These are phyloP conservation scores for Colletotrichum sp. DNA, from an alignment of 2,329 filamentous ascomycete species.

Conservation along the genomic window DNA sequence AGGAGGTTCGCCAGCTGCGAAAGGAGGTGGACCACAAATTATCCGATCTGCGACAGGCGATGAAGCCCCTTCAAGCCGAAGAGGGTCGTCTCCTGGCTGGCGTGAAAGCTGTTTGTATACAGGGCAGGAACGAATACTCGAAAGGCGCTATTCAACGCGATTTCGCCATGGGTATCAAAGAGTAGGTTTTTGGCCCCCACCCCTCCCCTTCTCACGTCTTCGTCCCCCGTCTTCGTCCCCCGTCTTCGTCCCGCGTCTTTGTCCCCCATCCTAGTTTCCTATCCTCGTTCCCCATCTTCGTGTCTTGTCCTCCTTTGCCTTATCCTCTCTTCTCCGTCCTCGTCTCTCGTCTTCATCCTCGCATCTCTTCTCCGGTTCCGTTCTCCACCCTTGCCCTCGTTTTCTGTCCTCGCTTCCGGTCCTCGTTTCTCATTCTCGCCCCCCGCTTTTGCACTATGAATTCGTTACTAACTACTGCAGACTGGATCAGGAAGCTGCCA, in stretches of 20 bases:
- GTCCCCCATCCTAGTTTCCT: too few species aligned
- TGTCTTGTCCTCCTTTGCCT: too few species aligned
- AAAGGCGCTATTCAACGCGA: constrained; percentile 24
- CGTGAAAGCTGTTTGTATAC: constrained; percentile 46
- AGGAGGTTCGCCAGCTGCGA: constrained; percentile 19
- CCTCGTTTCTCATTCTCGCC: neutral
- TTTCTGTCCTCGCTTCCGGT: neutral
- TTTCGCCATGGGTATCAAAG: constrained; percentile 41
- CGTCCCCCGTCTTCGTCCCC: too few species aligned
- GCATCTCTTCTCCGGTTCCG: too few species aligned
- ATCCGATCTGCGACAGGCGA: neutral
- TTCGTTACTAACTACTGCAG: neutral
- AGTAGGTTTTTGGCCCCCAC: constrained; percentile 39
- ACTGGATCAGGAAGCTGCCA: constrained; percentile 13
- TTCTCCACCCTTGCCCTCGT: neutral
- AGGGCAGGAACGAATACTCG: constrained; percentile 60
- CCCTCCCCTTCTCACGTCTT: too few species aligned
- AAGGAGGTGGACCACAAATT: constrained; percentile 19
- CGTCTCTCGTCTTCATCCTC: neutral
- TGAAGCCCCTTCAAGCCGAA: constrained; percentile 13
- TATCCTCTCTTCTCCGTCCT: neutral
- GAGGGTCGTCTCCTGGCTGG: constrained; percentile 11
- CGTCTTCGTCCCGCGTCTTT: too few species aligned
- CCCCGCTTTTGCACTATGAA: neutral
- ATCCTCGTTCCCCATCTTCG: too few species aligned